phyloP scores from a whole-genome alignment of 2,329 filamentous ascomycete species.

The Cercospora zeae-maydis region DNA sequence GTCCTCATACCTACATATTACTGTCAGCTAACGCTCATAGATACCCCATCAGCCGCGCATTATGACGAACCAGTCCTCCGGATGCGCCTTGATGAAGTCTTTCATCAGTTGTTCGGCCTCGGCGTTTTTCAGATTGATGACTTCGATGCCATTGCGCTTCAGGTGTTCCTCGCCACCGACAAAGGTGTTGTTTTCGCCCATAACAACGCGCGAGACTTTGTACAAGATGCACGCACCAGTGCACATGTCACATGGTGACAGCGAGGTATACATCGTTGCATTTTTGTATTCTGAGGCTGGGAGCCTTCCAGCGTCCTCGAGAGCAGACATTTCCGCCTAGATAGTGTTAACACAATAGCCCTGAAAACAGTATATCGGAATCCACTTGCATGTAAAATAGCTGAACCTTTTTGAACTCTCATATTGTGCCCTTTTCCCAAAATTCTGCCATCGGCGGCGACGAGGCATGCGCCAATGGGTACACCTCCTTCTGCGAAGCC shows the following conservation, averaged over 20 bases:
- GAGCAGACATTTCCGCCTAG: slow-evolving; percentile 71
- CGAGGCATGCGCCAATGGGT: slow-evolving; percentile 57
- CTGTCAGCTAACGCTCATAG: slow-evolving; percentile 20
- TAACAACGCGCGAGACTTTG: slow-evolving; percentile 68
- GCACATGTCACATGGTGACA: slow-evolving; percentile 79
- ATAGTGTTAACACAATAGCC: background rate
- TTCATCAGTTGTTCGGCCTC: slow-evolving; percentile 68
- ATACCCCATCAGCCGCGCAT: slow-evolving; percentile 17
- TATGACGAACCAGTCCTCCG: slow-evolving; percentile 56
- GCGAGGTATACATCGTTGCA: slow-evolving; percentile 78
- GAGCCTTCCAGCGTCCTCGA: slow-evolving; percentile 69
- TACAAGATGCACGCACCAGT: slow-evolving; percentile 75
- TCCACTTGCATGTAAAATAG: slow-evolving; percentile 63
- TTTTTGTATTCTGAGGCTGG: slow-evolving; percentile 65
- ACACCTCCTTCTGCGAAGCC: slow-evolving; percentile 57
- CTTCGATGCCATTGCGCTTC: slow-evolving; percentile 64
- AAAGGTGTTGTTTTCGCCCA: slow-evolving; percentile 75
- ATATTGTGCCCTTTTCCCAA: slow-evolving; percentile 71
- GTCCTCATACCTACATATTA: slow-evolving; percentile 37
- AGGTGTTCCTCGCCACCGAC: slow-evolving; percentile 70
- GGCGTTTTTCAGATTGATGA: slow-evolving; percentile 64
- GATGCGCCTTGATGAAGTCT: slow-evolving; percentile 68
- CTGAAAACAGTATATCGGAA: background rate
- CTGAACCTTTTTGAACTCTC: slow-evolving; percentile 66
- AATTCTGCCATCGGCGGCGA: slow-evolving; percentile 66